Percentiles rank a stretch among this genome's conserved stretches.
Evolutionary conservation across 306 rosid genomes (phyloP).

Genomic region (Vicia faba): DNA sequence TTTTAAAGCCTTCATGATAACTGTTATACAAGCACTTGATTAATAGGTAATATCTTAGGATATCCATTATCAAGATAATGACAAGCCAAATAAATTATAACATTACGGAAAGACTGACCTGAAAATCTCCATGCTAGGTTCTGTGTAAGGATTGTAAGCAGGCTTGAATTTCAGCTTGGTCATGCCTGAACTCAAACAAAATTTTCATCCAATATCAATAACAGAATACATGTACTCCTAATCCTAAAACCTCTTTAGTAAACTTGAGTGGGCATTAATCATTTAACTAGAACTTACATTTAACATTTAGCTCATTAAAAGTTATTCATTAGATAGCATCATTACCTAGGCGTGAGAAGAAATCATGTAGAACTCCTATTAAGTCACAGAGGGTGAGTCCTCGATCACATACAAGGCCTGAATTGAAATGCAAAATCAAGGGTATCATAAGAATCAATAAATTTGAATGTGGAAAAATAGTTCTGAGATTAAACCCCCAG

Average conservation of each 20-base stretch:
- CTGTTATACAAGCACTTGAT: conserved; percentile 41
- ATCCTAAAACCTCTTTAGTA: neutral
- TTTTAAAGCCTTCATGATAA: conserved; percentile 87
- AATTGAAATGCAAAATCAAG: conserved; percentile 28
- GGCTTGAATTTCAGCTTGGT: conserved; percentile 84
- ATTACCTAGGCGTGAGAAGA: conserved; percentile 85
- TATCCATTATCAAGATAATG: conserved; percentile 1
- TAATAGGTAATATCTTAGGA: conserved; percentile 4
- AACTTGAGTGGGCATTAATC: conserved; percentile 9
- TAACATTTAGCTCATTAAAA: conserved; percentile 3
- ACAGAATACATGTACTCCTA: conserved; percentile 11
- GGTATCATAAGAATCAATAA: conserved; percentile 6
- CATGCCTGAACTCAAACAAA: conserved; percentile 64
- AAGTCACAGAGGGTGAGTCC: conserved; percentile 89
- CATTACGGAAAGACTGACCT: conserved; percentile 50
- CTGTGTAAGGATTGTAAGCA: conserved; percentile 95
- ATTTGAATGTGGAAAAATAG: neutral
- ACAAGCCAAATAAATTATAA: conserved; percentile 17
- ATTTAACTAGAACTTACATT: neutral
- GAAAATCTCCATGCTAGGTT: conserved; percentile 99
- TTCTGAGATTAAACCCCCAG: neutral
- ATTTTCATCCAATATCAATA: neutral
- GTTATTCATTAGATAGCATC: conserved; percentile 26
- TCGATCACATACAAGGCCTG: conserved; percentile 89
- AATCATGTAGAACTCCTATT: conserved; percentile 82